A percentile compares a stretch with the other conserved stretches of the same genome.
Evolutionary conservation across 805 yeast genomes (phyloP).

Genomic region (Myxozyma lipomycoides): DNA sequence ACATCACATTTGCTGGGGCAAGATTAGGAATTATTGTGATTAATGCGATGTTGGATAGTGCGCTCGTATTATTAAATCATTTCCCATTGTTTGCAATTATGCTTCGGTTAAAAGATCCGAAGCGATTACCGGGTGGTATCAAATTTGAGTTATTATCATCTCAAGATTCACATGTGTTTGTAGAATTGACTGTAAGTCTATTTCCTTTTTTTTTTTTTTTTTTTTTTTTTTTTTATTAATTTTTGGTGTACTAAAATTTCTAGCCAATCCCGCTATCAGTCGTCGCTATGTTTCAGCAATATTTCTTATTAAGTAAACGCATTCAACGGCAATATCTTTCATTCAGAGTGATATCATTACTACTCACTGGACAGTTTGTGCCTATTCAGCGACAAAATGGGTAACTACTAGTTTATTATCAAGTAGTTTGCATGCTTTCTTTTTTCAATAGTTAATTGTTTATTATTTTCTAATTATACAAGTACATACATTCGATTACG

Average conservation of each 20-base stretch:
- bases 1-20: slow-evolving; percentile 62
- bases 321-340: slow-evolving; percentile 46
- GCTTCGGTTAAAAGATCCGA: slow-evolving; percentile 73
- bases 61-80: slow-evolving; percentile 67
- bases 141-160: slow-evolving; percentile 29
- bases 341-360: slow-evolving; percentile 38
- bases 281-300: slow-evolving; percentile 48
- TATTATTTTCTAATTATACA: background rate
- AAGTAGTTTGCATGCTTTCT: background rate
- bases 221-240: background rate
- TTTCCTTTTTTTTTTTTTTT: background rate
- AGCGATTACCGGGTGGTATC: slow-evolving; percentile 62
- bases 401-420: background rate
- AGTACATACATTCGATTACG: too few relatives aligned
- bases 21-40: slow-evolving; percentile 50
- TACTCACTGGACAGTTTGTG: slow-evolving; percentile 47
- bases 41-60: slow-evolving; percentile 53
- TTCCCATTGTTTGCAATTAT: slow-evolving; percentile 82
- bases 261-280: slow-evolving; percentile 46
- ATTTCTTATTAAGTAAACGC: slow-evolving; percentile 41
- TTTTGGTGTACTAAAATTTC: slow-evolving; percentile 9
- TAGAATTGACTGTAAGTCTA: background rate
- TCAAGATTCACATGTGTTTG: background rate
- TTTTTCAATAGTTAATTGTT: too few relatives aligned
- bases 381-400: slow-evolving; percentile 41